Evolutionary conservation across 345 rosid genomes (phyloP).

Genomic region (Eucalyptus tenuipes): DNA sequence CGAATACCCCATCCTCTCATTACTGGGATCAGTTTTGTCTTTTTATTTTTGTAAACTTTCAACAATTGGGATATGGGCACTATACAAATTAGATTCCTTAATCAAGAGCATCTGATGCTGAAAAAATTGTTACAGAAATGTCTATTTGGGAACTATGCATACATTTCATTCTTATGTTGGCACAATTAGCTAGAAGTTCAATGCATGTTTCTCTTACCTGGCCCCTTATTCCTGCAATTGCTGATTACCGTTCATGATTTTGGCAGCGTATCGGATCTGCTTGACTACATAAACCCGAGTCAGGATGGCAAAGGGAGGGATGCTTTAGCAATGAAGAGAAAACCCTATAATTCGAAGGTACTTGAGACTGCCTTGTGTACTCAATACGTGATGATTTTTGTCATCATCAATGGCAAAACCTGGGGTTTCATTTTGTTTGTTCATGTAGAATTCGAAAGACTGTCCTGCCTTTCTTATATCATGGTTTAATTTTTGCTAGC

Average conservation of each 20-base stretch:
- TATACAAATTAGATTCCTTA: not conserved
- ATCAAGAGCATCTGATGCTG: not conserved
- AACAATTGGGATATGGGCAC: not conserved
- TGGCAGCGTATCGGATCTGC: conserved; percentile 91
- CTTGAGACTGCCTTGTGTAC: not conserved
- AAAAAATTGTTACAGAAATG: not conserved
- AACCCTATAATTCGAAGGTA: conserved; percentile 64
- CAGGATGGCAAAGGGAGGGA: conserved; percentile 69
- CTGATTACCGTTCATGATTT: not conserved
- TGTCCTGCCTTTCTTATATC: not conserved
- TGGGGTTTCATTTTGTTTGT: not conserved
- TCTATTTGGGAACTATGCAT: not conserved
- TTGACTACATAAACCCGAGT: conserved; percentile 90
- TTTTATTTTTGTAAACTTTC: not conserved
- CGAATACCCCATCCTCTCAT: not conserved
- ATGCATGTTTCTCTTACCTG: not conserved
- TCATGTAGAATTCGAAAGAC: not conserved
- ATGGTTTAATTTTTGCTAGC: not conserved
- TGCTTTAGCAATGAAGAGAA: conserved; percentile 48
- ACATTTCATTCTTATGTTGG: not conserved
- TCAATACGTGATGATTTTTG: not conserved
- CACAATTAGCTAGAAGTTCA: not conserved
- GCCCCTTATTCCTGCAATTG: not conserved
- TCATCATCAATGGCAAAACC: not conserved
- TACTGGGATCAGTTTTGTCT: not conserved